A percentile compares a stretch with the other conserved stretches of the same genome.
Evolutionary conservation across 1,284 basidiomycete species (phyloP).

Genomic region (Vanrija sp.): DNA sequence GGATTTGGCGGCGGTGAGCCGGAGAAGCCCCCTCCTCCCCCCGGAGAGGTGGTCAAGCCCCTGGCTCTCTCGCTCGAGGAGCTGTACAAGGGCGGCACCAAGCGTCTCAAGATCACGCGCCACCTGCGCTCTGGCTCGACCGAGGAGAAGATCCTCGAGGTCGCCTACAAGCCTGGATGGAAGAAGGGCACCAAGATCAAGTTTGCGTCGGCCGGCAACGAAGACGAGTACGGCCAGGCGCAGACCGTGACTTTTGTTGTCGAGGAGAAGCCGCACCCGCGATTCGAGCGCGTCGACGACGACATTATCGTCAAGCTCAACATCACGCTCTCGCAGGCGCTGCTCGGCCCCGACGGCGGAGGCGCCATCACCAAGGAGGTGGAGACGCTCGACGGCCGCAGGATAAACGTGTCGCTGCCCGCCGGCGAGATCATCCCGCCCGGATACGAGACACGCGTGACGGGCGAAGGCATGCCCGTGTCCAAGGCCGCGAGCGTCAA

Average conservation of each 20-base stretch:
- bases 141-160: constrained; percentile 88
- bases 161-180: constrained; percentile 71
- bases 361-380: constrained; percentile 55
- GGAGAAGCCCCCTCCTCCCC: constrained; percentile 47
- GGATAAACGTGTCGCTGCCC: constrained; percentile 65
- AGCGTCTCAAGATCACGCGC: constrained; percentile 84
- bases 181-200: constrained; percentile 80
- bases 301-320: constrained; percentile 64
- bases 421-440: constrained; percentile 70
- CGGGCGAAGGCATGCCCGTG: constrained; percentile 86
- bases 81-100: constrained; percentile 81
- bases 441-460: constrained; percentile 64
- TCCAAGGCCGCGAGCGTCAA: constrained; percentile 68
- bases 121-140: constrained; percentile 65
- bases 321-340: constrained; percentile 76
- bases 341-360: constrained; percentile 54
- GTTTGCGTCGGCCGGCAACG: constrained; percentile 82
- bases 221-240: constrained; percentile 65
- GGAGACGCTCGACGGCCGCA: constrained; percentile 72
- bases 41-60: constrained; percentile 71
- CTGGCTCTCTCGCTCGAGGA: constrained; percentile 86
- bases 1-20: constrained; percentile 39
- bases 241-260: constrained; percentile 81
- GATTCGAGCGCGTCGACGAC: constrained; percentile 73
- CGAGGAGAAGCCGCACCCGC: constrained; percentile 79